Evolutionary conservation across 2,329 filamentous ascomycete species (phyloP).

Genomic region (Tolypocladium tropicale): DNA sequence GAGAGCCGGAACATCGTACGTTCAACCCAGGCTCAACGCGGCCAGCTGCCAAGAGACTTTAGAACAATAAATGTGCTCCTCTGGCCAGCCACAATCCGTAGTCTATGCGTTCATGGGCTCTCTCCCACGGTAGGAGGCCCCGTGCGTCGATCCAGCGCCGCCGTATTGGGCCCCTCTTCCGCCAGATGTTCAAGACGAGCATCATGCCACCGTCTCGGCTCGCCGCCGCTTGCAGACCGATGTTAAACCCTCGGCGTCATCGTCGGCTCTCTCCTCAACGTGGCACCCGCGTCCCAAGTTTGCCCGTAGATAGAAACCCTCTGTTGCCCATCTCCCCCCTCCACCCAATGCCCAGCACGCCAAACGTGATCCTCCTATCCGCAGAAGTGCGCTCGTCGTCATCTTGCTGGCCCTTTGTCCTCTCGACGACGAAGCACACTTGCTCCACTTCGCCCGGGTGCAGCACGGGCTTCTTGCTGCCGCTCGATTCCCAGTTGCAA

Average conservation of each 20-base stretch:
- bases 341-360: slow-evolving; percentile 81
- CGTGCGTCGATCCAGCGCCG: not conserved
- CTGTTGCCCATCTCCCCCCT: slow-evolving; percentile 79
- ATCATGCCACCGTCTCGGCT: not conserved
- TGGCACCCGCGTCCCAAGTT: slow-evolving; percentile 47
- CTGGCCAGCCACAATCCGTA: not conserved
- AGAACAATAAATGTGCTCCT: not conserved
- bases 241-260: not conserved
- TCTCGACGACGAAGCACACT: slow-evolving; percentile 52
- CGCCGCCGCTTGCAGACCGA: not conserved
- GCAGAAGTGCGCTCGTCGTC: slow-evolving; percentile 24
- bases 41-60: not conserved
- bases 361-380: slow-evolving; percentile 56
- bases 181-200: not conserved
- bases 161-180: not conserved
- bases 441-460: slow-evolving; percentile 56
- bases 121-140: not conserved
- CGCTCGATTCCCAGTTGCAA: slow-evolving; percentile 44
- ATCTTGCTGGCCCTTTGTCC: slow-evolving; percentile 20
- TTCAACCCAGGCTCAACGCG: not conserved
- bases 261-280: slow-evolving; percentile 13
- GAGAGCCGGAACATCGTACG: not conserved
- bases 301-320: slow-evolving; percentile 80
- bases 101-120: not conserved
- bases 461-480: slow-evolving; percentile 40